phyloP scores from a whole-genome alignment of 2,329 filamentous ascomycete genomes.

The Phialocephala sp. region DNA sequence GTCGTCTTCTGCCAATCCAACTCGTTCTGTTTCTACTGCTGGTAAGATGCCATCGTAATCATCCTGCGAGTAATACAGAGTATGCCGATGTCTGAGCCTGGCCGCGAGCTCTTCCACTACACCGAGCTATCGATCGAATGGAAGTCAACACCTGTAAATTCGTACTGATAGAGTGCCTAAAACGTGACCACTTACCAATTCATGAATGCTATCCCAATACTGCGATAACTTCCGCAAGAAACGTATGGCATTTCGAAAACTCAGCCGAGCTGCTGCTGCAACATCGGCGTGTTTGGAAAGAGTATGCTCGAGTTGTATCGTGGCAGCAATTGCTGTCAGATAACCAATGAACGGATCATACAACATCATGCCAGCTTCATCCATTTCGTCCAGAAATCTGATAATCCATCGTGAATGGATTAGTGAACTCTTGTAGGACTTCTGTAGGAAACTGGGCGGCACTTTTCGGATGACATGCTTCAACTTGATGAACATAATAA shows the following conservation, averaged over 20 bases:
- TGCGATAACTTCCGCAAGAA: slow-evolving; percentile 29
- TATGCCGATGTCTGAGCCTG: slow-evolving; percentile 28
- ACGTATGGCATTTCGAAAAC: slow-evolving; percentile 26
- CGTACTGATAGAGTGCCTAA: no score
- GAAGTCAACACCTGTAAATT: neutral
- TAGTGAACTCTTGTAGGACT: slow-evolving; percentile 33
- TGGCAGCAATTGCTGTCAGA: slow-evolving; percentile 29
- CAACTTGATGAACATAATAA: slow-evolving; percentile 35
- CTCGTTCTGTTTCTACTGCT: slow-evolving; percentile 27
- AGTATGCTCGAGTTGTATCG: slow-evolving; percentile 32
- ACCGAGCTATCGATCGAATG: slow-evolving; percentile 17
- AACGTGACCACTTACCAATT: slow-evolving; percentile 19
- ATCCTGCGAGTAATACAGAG: slow-evolving; percentile 32
- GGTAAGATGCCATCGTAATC: slow-evolving; percentile 32
- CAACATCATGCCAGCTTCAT: slow-evolving; percentile 33
- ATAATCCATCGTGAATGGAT: slow-evolving; percentile 33
- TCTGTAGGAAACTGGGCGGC: slow-evolving; percentile 32
- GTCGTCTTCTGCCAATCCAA: slow-evolving; percentile 29
- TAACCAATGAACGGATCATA: slow-evolving; percentile 34
- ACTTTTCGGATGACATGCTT: slow-evolving; percentile 32
- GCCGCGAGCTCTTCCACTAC: slow-evolving; percentile 31
- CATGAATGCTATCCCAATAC: slow-evolving; percentile 30
- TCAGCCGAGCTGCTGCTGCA: slow-evolving; percentile 28
- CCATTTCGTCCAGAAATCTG: slow-evolving; percentile 31
- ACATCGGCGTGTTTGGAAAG: slow-evolving; percentile 30